phyloP scores from a whole-genome alignment of 768 basidiomycete species.

The Chalciporus chontae region DNA sequence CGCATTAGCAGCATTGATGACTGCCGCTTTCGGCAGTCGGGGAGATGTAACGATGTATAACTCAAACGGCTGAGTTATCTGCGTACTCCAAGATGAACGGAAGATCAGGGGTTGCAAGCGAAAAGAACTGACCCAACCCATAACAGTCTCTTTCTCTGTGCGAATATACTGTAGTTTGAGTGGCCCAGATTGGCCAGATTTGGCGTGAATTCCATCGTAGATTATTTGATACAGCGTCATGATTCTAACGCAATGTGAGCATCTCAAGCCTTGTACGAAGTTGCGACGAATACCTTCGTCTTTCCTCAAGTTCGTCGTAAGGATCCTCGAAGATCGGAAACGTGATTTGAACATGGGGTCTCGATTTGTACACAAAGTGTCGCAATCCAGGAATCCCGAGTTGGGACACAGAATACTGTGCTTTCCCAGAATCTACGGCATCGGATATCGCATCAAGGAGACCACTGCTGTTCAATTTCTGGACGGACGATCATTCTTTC shows the following conservation, averaged over 20 bases:
- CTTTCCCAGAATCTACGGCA: conserved; percentile 45
- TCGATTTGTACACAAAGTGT: conserved; percentile 94
- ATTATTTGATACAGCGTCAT: conserved; percentile 84
- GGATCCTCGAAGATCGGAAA: conserved; percentile 83
- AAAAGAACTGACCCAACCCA: conserved; percentile 81
- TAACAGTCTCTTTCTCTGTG: conserved; percentile 81
- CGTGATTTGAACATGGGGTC: conserved; percentile 86
- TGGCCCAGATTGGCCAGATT: conserved; percentile 75
- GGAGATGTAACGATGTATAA: conserved; percentile 83
- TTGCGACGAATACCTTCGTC: conserved; percentile 48
- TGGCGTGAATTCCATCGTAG: conserved; percentile 87
- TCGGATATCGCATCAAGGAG: conserved; percentile 48
- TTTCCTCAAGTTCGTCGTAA: conserved; percentile 61
- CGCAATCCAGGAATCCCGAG: conserved; percentile 86
- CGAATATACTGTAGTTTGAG: conserved; percentile 86
- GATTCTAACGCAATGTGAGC: conserved; percentile 45
- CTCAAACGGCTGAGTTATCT: conserved; percentile 95
- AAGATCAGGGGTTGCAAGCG: neutral
- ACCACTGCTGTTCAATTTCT: conserved; percentile 68
- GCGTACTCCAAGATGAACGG: neutral
- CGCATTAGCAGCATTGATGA: conserved; percentile 83
- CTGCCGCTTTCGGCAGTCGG: conserved; percentile 81
- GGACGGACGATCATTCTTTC: neutral
- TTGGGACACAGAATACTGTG: conserved; percentile 67
- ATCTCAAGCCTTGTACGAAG: neutral